These are phyloP conservation scores for Saksenaea vasiformis DNA, from an alignment of 371 early-diverging fungal genomes.

Conservation along the genomic window DNA sequence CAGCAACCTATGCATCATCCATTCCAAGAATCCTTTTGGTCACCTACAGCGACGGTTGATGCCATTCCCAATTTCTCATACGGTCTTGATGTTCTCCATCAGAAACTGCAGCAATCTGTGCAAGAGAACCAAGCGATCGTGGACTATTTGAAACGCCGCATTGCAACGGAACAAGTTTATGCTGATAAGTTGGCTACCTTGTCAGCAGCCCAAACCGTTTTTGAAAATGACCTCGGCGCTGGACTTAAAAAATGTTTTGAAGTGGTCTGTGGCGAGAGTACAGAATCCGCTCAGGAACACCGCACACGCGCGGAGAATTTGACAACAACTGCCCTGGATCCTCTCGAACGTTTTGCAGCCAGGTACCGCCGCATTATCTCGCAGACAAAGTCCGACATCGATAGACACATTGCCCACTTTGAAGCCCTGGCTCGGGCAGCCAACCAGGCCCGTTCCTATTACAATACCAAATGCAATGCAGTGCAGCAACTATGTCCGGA, in stretches of 20 bases:
- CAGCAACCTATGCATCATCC: slow-evolving; percentile 17
- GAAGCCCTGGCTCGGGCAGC: slow-evolving; percentile 29
- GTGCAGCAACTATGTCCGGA: slow-evolving; percentile 6
- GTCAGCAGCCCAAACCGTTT: slow-evolving; percentile 16
- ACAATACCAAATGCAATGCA: slow-evolving; percentile 35
- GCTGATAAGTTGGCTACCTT: slow-evolving; percentile 42
- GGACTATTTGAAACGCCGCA: slow-evolving; percentile 64
- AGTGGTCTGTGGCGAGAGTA: slow-evolving; percentile 64
- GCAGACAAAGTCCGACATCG: slow-evolving; percentile 53
- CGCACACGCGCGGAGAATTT: slow-evolving; percentile 59
- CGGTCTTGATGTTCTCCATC: slow-evolving; percentile 66
- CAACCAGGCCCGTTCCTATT: slow-evolving; percentile 30
- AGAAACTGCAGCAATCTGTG: slow-evolving; percentile 65
- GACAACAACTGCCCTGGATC: slow-evolving; percentile 60
- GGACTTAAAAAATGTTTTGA: slow-evolving; percentile 71
- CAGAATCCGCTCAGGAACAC: slow-evolving; percentile 59
- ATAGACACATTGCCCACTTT: slow-evolving; percentile 44
- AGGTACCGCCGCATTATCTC: slow-evolving; percentile 56
- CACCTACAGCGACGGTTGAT: slow-evolving; percentile 32
- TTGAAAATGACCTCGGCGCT: slow-evolving; percentile 68
- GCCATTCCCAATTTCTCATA: slow-evolving; percentile 25
- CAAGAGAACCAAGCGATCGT: slow-evolving; percentile 69
- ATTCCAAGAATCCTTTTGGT: slow-evolving; percentile 46
- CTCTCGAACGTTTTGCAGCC: slow-evolving; percentile 52
- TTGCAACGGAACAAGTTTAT: slow-evolving; percentile 62